A percentile compares a stretch with the other conserved stretches of the same genome.
phyloP scores from a whole-genome alignment of 257 asterid genomes.

The Salvia miltiorrhiza region DNA sequence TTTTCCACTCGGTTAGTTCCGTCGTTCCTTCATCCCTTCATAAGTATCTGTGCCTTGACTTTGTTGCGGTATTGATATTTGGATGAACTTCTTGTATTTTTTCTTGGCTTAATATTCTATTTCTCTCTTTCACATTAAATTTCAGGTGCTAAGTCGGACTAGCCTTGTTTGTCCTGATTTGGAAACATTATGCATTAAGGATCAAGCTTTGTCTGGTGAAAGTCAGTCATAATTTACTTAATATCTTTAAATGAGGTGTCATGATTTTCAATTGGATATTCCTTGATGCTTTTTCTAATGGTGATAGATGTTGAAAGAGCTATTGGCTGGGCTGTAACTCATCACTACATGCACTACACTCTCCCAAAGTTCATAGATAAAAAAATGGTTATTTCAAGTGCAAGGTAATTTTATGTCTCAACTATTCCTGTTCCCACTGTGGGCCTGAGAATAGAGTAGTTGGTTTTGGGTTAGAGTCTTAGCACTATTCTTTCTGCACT shows the following conservation, averaged over 20 bases:
- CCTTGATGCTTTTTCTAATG: conserved; percentile 22
- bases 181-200: conserved; percentile 60
- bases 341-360: conserved; percentile 60
- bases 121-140: background rate
- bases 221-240: conserved; percentile 40
- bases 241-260: background rate
- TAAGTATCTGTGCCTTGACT: background rate
- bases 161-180: conserved; percentile 59
- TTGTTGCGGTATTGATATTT: background rate
- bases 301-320: conserved; percentile 55
- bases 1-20: conserved; percentile 67
- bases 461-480: background rate
- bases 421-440: background rate
- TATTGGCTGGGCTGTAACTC: conserved; percentile 77
- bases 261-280: conserved; percentile 3
- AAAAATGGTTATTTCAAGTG: conserved; percentile 43
- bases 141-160: conserved; percentile 50
- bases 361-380: conserved; percentile 34
- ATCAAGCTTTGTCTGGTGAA: conserved; percentile 66
- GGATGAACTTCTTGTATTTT: background rate
- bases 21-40: background rate
- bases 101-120: background rate
- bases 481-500: conserved; percentile 17
- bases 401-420: conserved; percentile 34
- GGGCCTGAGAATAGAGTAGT: no score